These are phyloP conservation scores for Mucuna pruriens DNA, from an alignment of 306 rosid genomes.

Conservation along the genomic window DNA sequence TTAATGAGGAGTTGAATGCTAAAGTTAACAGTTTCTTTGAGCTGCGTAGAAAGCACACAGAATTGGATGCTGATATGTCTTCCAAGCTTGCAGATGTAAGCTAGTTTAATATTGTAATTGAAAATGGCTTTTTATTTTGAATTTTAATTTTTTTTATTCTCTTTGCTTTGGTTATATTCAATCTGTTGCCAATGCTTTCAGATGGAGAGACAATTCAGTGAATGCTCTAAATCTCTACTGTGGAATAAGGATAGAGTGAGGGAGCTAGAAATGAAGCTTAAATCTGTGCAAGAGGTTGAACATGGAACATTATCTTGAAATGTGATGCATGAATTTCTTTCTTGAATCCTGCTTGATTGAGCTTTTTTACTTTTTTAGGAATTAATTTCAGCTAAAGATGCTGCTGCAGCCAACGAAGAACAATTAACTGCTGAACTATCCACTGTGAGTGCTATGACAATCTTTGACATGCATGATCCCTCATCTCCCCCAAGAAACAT, in stretches of 20 bases:
- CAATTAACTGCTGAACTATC: slow-evolving; percentile 77
- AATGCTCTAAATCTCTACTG: slow-evolving; percentile 74
- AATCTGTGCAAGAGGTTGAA: slow-evolving; percentile 77
- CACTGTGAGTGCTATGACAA: slow-evolving; percentile 65
- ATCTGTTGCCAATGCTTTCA: slow-evolving; percentile 39
- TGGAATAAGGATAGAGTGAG: slow-evolving; percentile 87
- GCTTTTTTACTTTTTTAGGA: slow-evolving; percentile 53
- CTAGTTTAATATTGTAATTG: slow-evolving; percentile 22
- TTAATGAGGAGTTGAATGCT: slow-evolving; percentile 76
- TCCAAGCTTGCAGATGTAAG: slow-evolving; percentile 78
- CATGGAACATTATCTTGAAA: slow-evolving; percentile 8
- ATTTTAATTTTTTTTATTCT: slow-evolving; percentile 7
- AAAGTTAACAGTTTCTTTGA: slow-evolving; percentile 69
- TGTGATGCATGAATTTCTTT: slow-evolving; percentile 9
- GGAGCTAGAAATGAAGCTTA: slow-evolving; percentile 71
- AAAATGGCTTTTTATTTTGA: not conserved
- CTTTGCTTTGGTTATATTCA: not conserved
- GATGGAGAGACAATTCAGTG: slow-evolving; percentile 75
- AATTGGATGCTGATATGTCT: slow-evolving; percentile 76
- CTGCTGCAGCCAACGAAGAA: slow-evolving; percentile 77
- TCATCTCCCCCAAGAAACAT: not conserved
- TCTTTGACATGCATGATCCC: not conserved
- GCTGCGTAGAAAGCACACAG: slow-evolving; percentile 68
- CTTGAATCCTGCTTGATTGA: slow-evolving; percentile 10
- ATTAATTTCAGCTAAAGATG: slow-evolving; percentile 65